These are phyloP conservation scores for Pelargonium cotyledonis DNA, from an alignment of 441 rosid genomes.

Conservation along the genomic window DNA sequence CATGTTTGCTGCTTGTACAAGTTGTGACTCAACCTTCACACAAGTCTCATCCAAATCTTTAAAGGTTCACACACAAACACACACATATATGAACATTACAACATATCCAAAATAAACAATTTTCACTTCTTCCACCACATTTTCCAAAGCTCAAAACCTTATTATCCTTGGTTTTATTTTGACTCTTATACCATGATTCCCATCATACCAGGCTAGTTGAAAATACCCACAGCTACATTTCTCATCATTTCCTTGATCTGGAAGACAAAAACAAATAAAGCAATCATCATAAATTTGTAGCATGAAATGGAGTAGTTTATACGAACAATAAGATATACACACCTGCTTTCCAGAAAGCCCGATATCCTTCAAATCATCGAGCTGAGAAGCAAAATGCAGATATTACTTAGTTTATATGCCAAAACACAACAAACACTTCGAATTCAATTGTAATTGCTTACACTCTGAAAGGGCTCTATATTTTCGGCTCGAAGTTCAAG, in stretches of 20 bases:
- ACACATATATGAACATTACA: not conserved
- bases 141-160: not conserved
- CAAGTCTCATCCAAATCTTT: not conserved
- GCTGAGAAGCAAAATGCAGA: conserved; percentile 28
- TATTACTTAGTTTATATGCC: not conserved
- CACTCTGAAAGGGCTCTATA: conserved; percentile 57
- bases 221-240: conserved; percentile 2
- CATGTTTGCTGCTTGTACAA: conserved; percentile 7
- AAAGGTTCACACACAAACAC: not conserved
- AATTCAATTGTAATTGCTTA: conserved; percentile 22
- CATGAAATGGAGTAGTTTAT: not conserved
- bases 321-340: conserved; percentile 1
- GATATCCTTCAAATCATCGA: conserved; percentile 50
- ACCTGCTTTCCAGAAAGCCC: conserved; percentile 84
- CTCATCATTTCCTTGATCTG: conserved; percentile 9
- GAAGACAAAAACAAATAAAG: not conserved
- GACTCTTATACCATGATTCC: not conserved
- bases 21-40: not conserved
- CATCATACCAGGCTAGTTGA: not conserved
- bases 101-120: too few species aligned
- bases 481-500: conserved; percentile 57
- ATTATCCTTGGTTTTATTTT: not conserved
- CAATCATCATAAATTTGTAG: not conserved
- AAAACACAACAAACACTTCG: not conserved
- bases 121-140: not conserved